These are phyloP conservation scores for Cryptococcus maquisensis DNA, from an alignment of 1,284 basidiomycete species.

Conservation along the genomic window DNA sequence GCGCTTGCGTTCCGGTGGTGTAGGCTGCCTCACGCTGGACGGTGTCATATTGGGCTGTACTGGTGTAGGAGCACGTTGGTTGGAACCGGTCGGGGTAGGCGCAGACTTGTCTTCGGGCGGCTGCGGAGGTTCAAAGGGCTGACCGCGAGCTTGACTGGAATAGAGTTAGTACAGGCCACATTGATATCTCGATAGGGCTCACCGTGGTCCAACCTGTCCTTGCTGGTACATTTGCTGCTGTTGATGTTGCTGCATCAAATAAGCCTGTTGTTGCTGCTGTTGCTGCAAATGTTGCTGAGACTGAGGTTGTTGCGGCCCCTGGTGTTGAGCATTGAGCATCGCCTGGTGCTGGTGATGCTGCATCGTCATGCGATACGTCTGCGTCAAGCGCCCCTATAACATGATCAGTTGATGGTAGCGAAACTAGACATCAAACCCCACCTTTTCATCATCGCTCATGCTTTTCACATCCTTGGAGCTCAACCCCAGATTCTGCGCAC, in stretches of 20 bases:
- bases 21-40: not conserved
- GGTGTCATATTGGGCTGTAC: not conserved
- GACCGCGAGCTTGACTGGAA: not conserved
- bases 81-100: not conserved
- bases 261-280: conserved; percentile 9
- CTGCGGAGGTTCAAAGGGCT: not conserved
- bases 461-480: conserved; percentile 28
- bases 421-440: conserved; percentile 11
- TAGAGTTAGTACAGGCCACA: not conserved
- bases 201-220: not conserved
- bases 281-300: conserved; percentile 8
- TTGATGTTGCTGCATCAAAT: conserved; percentile 9
- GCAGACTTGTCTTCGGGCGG: not conserved
- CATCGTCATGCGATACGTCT: conserved; percentile 24
- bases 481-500: conserved; percentile 27
- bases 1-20: conserved; percentile 40
- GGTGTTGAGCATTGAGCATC: conserved; percentile 19
- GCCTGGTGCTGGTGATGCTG: conserved; percentile 25
- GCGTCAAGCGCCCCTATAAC: conserved; percentile 24
- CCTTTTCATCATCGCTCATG: conserved; percentile 35
- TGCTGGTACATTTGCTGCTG: not conserved
- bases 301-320: conserved; percentile 10
- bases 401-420: not conserved
- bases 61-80: not conserved
- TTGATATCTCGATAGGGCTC: not conserved